These are phyloP conservation scores for Entonaema liquescens DNA, from an alignment of 495 filamentous ascomycete genomes.

Conservation along the genomic window DNA sequence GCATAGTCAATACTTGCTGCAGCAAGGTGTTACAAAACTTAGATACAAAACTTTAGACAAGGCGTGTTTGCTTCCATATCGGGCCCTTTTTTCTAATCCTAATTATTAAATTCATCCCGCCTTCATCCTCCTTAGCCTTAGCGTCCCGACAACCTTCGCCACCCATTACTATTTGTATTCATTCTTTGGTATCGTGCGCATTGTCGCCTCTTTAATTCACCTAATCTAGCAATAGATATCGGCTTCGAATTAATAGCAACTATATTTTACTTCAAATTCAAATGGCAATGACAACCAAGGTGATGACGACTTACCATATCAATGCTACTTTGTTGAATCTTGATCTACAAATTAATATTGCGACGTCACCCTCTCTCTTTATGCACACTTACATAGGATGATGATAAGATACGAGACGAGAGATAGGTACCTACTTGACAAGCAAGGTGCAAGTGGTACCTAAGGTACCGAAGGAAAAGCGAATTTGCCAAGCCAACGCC, in stretches of 20 bases:
- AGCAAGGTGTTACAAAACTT: slow-evolving; percentile 13
- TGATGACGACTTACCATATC: not conserved
- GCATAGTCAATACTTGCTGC: slow-evolving; percentile 5
- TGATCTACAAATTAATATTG: slow-evolving; percentile 33
- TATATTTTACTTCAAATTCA: not conserved
- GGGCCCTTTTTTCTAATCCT: not conserved
- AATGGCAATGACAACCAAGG: not conserved
- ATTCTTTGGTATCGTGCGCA: not conserved
- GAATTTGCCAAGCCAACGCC: slow-evolving; percentile 30
- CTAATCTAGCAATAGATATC: not conserved
- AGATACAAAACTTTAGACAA: not conserved
- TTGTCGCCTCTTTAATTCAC: not conserved
- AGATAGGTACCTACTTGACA: not conserved
- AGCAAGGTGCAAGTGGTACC: not conserved
- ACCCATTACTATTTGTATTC: slow-evolving; percentile 12
- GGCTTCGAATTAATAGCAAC: not conserved
- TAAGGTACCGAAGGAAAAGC: not conserved
- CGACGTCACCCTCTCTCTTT: slow-evolving; percentile 19
- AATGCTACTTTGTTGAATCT: not conserved
- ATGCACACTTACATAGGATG: not conserved
- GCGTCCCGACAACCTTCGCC: slow-evolving; percentile 5
- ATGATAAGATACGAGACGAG: not conserved
- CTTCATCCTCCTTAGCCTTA: not conserved
- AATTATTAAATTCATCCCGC: not conserved
- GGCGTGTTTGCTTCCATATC: not conserved